Conservation (phyloP, 1,284 basidiomycete genomes). For the Fomitopsis palustris region DNA sequence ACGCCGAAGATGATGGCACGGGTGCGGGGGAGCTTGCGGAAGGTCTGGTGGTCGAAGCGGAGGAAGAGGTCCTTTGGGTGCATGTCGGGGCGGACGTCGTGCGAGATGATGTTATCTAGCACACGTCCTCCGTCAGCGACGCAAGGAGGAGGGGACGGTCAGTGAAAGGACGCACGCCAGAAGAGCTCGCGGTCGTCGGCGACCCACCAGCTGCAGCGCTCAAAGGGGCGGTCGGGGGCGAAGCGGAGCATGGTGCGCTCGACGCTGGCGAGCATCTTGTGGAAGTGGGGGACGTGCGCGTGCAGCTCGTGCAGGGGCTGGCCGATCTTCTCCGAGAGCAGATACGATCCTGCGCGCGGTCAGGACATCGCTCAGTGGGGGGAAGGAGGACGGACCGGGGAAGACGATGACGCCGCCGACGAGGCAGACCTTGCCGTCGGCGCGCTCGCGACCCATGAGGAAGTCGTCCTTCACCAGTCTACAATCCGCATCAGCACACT, state of each 20-base stretch:
- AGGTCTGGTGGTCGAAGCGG: conserved; percentile 37
- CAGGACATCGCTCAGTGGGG: neutral
- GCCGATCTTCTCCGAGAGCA: conserved; percentile 35
- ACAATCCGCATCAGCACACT: neutral
- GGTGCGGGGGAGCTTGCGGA: conserved; percentile 38
- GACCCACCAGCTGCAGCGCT: conserved; percentile 40
- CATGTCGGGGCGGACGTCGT: conserved; percentile 21
- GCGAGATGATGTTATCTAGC: conserved; percentile 28
- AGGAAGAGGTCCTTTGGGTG: conserved; percentile 32
- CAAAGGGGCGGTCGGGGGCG: conserved; percentile 35
- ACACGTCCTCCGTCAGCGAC: neutral
- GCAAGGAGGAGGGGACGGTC: neutral
- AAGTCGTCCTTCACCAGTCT: conserved; percentile 40
- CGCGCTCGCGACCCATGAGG: conserved; percentile 35
- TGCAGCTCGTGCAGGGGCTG: conserved; percentile 33
- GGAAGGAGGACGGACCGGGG: conserved; percentile 24
- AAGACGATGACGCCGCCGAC: conserved; percentile 37
- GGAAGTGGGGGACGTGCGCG: conserved; percentile 36
- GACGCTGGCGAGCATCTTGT: conserved; percentile 37
- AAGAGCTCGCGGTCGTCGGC: conserved; percentile 36
- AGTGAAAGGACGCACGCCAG: conserved; percentile 22
- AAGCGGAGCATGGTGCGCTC: conserved; percentile 39
- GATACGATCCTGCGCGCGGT: conserved; percentile 31
- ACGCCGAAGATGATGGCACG: conserved; percentile 39
- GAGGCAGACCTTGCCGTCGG: conserved; percentile 36